Evolutionary conservation across 2,329 filamentous ascomycete species (phyloP), one percentile per base, ranked within the genome.

Genomic region (Trichoderma sp.): DNA sequence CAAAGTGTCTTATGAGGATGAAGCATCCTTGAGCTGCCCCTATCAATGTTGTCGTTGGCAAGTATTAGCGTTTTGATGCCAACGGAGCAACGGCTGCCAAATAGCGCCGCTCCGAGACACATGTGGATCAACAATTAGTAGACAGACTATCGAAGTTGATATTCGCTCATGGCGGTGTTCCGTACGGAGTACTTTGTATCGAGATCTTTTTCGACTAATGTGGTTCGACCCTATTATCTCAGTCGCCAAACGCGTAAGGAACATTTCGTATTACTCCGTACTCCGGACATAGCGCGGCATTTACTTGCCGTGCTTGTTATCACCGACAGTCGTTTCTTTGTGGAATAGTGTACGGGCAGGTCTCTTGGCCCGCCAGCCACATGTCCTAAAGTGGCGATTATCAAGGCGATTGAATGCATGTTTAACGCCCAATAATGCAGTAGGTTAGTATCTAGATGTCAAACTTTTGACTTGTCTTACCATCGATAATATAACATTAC

Each of bases 201-300:
- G 29, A 35, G 35, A 19, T 35, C n/a, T 17, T 37, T 17, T 39
- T 58, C 19, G 13, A 17, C 15, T 32, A 60, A 17, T 45, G 29
- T 63, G 19, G 22, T 8, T 8, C 39, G 42, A 17, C 17, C 19
- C 12, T 12, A 19, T 22, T 12, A 19, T 22, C 17, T n/a, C 29
- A 48, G 60, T 19, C 9, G 34, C 25, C 35, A 64, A 39, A 64
- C 48, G 45, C 59, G 59, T 64, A 64, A 27, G 60, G 60, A 54
- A 29, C 48, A 64, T 64, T 64, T 42, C 12, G 35, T 54, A 32
- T 42, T 32, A 39, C 35, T 54, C 60, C 60, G 48, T 52, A 64
- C 48, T 32, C 50, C 60, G 60, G 60, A 13, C 15, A 39, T 19
- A 29, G 39, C 57, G 13, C 56, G 56, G 56, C 56, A 59, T 42